These are phyloP conservation scores for Hibiscus trionum DNA, from an alignment of 345 rosid genomes.

Conservation along the genomic window DNA sequence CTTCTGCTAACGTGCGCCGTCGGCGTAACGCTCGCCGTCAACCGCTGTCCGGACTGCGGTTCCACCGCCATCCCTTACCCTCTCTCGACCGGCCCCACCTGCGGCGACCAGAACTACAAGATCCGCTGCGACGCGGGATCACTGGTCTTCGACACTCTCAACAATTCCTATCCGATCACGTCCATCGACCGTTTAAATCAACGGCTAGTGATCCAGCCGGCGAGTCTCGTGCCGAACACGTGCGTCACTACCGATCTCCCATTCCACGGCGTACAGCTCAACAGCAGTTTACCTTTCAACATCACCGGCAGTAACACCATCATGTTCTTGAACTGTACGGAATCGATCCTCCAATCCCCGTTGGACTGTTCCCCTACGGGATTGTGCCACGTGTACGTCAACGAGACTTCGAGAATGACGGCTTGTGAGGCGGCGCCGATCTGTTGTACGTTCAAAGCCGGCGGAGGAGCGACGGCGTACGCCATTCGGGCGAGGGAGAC, in stretches of 20 bases:
- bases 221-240: conserved; percentile 17
- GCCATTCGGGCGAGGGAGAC: conserved; percentile 5
- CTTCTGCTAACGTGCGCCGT: no score
- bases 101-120: conserved; percentile 26
- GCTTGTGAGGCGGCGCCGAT: conserved; percentile 6
- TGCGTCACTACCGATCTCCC: conserved; percentile 21
- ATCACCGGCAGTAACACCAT: conserved; percentile 27
- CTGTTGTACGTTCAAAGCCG: conserved; percentile 12
- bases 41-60: no score
- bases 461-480: conserved; percentile 10
- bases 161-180: conserved; percentile 24
- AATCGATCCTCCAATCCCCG: conserved; percentile 18
- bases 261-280: conserved; percentile 18
- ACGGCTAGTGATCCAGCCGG: conserved; percentile 25
- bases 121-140: conserved; percentile 26
- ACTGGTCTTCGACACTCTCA: conserved; percentile 32
- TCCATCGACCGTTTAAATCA: conserved; percentile 21
- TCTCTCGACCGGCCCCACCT: no score
- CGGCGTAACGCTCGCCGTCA: no score
- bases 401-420: neutral
- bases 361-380: conserved; percentile 7
- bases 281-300: conserved; percentile 27
- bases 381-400: conserved; percentile 25
- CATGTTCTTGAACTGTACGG: conserved; percentile 30
- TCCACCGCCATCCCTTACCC: conserved; percentile 1